A percentile compares a stretch with the other conserved stretches of the same genome.
Conservation (phyloP, 441 rosid species). For the Daphne laureola region DNA sequence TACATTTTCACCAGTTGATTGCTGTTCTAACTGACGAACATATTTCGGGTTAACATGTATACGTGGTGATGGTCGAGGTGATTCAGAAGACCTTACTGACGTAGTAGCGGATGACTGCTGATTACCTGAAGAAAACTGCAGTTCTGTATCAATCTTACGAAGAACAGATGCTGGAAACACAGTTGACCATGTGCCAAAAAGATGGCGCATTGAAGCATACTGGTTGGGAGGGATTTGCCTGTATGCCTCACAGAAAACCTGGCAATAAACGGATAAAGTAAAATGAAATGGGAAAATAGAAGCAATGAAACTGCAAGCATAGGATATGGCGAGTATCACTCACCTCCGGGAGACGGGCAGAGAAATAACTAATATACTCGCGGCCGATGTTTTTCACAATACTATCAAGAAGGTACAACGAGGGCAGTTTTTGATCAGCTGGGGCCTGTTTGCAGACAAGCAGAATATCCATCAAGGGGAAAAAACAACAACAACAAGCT, state of each 20-base stretch:
- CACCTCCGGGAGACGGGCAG: slow-evolving; percentile 89
- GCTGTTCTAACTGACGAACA: slow-evolving; percentile 79
- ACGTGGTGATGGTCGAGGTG: slow-evolving; percentile 71
- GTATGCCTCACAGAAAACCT: slow-evolving; percentile 88
- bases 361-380: slow-evolving; percentile 67
- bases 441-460: slow-evolving; percentile 52
- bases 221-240: slow-evolving; percentile 62
- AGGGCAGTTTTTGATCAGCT: slow-evolving; percentile 80
- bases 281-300: neutral
- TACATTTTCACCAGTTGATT: slow-evolving; percentile 61
- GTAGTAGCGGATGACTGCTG: slow-evolving; percentile 37
- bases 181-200: slow-evolving; percentile 94
- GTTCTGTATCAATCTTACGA: slow-evolving; percentile 58
- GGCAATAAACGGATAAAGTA: slow-evolving; percentile 8
- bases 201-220: slow-evolving; percentile 77
- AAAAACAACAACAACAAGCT: neutral
- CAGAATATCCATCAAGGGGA: neutral
- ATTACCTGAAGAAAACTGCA: slow-evolving; percentile 47
- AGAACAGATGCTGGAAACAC: slow-evolving; percentile 72
- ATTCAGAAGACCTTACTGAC: slow-evolving; percentile 55
- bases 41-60: slow-evolving; percentile 98
- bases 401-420: slow-evolving; percentile 91
- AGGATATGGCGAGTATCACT: slow-evolving; percentile 18
- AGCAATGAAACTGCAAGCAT: neutral
- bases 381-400: slow-evolving; percentile 85